Conservation (phyloP, 2,329 filamentous ascomycete genomes). For the Colletotrichum cuscutae region DNA sequence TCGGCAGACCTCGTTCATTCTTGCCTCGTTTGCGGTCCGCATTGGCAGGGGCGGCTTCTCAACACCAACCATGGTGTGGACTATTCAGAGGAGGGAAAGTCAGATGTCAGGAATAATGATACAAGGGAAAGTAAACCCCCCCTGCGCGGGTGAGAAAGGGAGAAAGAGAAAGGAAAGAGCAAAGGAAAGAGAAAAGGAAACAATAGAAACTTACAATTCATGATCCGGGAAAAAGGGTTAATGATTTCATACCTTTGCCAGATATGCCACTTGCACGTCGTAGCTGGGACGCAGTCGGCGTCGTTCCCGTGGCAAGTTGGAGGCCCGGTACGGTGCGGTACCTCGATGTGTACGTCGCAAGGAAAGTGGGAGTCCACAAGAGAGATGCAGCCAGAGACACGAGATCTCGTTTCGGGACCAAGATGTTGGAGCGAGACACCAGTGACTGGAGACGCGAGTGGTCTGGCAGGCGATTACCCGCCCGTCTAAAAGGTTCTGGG, state of each 20-base stretch:
- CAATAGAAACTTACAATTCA: slow-evolving; percentile 24
- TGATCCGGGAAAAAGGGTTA: slow-evolving; percentile 25
- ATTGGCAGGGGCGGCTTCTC: slow-evolving; percentile 40
- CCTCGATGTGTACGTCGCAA: slow-evolving; percentile 23
- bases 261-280: slow-evolving; percentile 16
- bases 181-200: slow-evolving; percentile 1
- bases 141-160: slow-evolving; percentile 16
- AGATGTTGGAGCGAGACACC: slow-evolving; percentile 33
- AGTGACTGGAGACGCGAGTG: slow-evolving; percentile 27
- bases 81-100: slow-evolving; percentile 21
- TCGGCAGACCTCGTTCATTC: slow-evolving; percentile 21
- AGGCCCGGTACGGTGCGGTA: slow-evolving; percentile 6
- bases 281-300: slow-evolving; percentile 19
- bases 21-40: slow-evolving; percentile 12
- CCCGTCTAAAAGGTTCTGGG: slow-evolving; percentile 36
- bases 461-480: slow-evolving; percentile 34
- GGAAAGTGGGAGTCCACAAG: slow-evolving; percentile 33
- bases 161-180: slow-evolving; percentile 7
- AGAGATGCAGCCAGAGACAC: slow-evolving; percentile 31
- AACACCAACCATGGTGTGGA: slow-evolving; percentile 47
- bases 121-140: slow-evolving; percentile 28
- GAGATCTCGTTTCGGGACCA: slow-evolving; percentile 36
- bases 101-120: slow-evolving; percentile 32
- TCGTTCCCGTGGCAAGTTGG: slow-evolving; percentile 32
- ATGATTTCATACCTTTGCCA: slow-evolving; percentile 34